Conservation (phyloP, 768 basidiomycete species). For the Mycena alexandri region DNA sequence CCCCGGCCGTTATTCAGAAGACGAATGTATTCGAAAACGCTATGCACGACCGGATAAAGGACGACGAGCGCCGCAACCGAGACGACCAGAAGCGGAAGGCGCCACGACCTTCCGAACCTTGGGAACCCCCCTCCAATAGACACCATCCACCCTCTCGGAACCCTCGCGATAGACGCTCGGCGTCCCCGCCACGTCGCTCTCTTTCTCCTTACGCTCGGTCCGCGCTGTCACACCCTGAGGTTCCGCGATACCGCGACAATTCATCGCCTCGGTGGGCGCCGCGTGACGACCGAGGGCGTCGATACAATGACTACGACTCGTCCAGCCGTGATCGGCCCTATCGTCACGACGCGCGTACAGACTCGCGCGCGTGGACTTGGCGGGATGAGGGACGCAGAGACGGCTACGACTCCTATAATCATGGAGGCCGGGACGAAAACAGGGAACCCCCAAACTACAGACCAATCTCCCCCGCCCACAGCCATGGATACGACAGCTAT, state of each 20-base stretch:
- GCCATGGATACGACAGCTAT: conserved; percentile 16
- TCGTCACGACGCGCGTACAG: conserved; percentile 25
- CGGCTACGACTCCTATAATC: conserved; percentile 4
- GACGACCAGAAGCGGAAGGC: conserved; percentile 51
- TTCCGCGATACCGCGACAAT: conserved; percentile 15
- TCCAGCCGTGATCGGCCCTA: conserved; percentile 33
- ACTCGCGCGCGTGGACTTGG: conserved; percentile 28
- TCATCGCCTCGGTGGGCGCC: conserved; percentile 29
- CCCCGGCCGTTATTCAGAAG: conserved; percentile 34
- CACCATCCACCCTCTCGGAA: conserved; percentile 40
- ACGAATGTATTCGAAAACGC: conserved; percentile 40
- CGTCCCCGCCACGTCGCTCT: conserved; percentile 20
- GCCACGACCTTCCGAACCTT: conserved; percentile 46
- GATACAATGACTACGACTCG: conserved; percentile 30
- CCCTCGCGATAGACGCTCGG: conserved; percentile 41
- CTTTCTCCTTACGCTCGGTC: conserved; percentile 27
- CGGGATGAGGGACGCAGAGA: conserved; percentile 20
- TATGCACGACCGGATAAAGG: conserved; percentile 56
- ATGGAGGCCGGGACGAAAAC: conserved; percentile 6
- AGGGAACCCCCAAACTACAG: conserved; percentile 13
- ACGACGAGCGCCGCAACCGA: conserved; percentile 58
- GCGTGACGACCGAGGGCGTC: conserved; percentile 13
- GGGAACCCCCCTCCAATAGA: conserved; percentile 50
- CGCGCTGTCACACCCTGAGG: conserved; percentile 35
- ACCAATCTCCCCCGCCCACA: conserved; percentile 24